phyloP scores from a whole-genome alignment of 2,329 filamentous ascomycete genomes.

The Fusarium sp. region DNA sequence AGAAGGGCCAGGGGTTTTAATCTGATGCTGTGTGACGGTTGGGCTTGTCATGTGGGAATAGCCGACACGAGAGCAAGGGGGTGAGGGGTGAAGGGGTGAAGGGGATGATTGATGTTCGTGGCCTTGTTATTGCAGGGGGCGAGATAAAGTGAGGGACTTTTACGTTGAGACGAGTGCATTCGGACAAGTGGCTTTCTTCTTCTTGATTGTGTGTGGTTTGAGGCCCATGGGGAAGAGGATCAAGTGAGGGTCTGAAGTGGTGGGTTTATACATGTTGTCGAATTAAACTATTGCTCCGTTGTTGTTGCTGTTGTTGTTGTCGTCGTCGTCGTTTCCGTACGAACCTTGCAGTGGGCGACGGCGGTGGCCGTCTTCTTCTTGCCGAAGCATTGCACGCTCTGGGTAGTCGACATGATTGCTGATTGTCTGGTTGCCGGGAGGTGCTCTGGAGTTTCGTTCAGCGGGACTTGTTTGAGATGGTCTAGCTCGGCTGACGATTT shows the following conservation, averaged over 20 bases:
- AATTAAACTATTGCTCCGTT: constrained; percentile 15
- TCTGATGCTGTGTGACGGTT: constrained; percentile 19
- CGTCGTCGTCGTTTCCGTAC: constrained; percentile 39
- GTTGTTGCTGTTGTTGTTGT: neutral
- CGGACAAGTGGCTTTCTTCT: neutral
- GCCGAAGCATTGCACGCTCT: constrained; percentile 98
- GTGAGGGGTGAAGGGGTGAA: constrained; percentile 1
- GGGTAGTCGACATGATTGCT: constrained; percentile 76
- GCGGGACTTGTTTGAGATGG: too few relatives aligned
- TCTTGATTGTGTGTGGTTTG: constrained; percentile 8
- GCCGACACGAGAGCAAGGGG: constrained; percentile 12
- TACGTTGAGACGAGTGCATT: constrained; percentile 31
- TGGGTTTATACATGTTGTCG: neutral
- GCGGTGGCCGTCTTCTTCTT: constrained; percentile 94
- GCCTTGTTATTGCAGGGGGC: constrained; percentile 16
- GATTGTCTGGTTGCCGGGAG: constrained; percentile 44
- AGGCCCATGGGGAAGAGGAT: constrained; percentile 9
- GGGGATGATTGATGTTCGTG: neutral
- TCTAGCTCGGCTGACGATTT: constrained; percentile 11
- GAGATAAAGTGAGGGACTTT: constrained; percentile 18
- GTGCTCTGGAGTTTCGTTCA: too few relatives aligned
- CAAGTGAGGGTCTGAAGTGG: constrained; percentile 9
- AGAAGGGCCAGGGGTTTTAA: neutral
- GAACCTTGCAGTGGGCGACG: constrained; percentile 93
- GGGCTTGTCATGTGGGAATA: constrained; percentile 34